Evolutionary conservation across 2,329 filamentous ascomycete genomes (phyloP).

Genomic region (Cercospora zeina): DNA sequence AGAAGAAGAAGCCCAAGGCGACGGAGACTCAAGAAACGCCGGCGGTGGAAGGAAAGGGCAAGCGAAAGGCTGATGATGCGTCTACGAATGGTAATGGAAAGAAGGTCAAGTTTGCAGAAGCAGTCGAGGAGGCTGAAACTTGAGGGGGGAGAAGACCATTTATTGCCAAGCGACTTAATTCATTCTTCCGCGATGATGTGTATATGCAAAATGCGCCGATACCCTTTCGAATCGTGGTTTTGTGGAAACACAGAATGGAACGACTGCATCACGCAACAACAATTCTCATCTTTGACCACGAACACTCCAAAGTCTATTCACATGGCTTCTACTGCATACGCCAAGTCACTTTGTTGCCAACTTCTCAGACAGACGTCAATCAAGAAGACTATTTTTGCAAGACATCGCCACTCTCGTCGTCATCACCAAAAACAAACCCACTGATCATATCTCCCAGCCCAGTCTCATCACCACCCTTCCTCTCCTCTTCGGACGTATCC

Average conservation of each 20-base stretch:
- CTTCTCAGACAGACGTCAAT: not conserved
- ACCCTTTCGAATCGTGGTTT: slow-evolving; percentile 6
- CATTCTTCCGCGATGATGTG: not conserved
- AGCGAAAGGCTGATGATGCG: slow-evolving; percentile 34
- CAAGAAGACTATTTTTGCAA: not conserved
- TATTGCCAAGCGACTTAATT: not conserved
- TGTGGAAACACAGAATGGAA: not conserved
- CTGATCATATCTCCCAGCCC: slow-evolving; percentile 6
- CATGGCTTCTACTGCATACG: not conserved
- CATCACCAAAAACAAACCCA: slow-evolving; percentile 4
- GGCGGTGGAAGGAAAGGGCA: slow-evolving; percentile 33
- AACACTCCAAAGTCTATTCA: not conserved
- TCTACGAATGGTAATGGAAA: slow-evolving; percentile 28
- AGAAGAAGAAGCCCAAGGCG: slow-evolving; percentile 57
- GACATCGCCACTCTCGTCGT: not conserved
- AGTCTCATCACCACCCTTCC: not conserved
- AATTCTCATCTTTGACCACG: not conserved
- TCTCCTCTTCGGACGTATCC: not conserved
- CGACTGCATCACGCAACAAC: not conserved
- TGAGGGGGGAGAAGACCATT: not conserved
- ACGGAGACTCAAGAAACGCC: slow-evolving; percentile 17
- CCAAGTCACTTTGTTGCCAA: not conserved
- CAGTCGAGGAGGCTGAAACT: not conserved
- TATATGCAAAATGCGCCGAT: slow-evolving; percentile 3
- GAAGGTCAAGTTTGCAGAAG: slow-evolving; percentile 34